Conservation (phyloP, 148 eudicot species). For the Camellia sinensis region DNA sequence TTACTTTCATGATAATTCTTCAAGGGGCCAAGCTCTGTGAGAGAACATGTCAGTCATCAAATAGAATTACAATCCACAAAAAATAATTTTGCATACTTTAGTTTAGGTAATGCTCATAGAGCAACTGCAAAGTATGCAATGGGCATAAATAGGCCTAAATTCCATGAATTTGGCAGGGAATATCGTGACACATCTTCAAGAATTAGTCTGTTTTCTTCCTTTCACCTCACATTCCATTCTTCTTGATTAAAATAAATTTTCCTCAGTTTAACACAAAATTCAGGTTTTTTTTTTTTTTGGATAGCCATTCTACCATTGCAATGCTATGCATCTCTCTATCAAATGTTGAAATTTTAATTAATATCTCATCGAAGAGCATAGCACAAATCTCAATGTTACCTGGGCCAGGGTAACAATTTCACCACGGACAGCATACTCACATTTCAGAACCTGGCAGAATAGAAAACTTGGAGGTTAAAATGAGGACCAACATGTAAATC, state of each 20-base stretch:
- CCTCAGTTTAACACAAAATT: not conserved
- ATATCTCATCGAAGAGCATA: not conserved
- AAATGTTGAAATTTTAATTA: not conserved
- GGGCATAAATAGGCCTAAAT: not conserved
- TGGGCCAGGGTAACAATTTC: constrained; percentile 81
- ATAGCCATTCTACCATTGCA: not conserved
- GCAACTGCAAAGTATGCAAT: not conserved
- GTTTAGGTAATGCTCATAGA: not conserved
- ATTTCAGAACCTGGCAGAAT: constrained; percentile 63
- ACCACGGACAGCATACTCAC: constrained; percentile 95
- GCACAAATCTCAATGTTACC: constrained; percentile 28
- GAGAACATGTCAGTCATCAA: not conserved
- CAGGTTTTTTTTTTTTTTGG: not conserved
- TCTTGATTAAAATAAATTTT: not conserved
- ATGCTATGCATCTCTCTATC: not conserved
- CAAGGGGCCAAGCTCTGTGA: not conserved
- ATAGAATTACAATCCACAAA: not conserved
- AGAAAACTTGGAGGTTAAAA: constrained; percentile 1
- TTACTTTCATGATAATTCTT: not conserved
- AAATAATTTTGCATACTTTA: not conserved
- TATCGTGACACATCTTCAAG: not conserved
- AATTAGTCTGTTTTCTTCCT: not conserved
- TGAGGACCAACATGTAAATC: not conserved
- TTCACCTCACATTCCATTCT: not conserved
- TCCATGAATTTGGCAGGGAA: not conserved